Conservation (phyloP, 495 filamentous ascomycete species). For the Bombardia bombarda region DNA sequence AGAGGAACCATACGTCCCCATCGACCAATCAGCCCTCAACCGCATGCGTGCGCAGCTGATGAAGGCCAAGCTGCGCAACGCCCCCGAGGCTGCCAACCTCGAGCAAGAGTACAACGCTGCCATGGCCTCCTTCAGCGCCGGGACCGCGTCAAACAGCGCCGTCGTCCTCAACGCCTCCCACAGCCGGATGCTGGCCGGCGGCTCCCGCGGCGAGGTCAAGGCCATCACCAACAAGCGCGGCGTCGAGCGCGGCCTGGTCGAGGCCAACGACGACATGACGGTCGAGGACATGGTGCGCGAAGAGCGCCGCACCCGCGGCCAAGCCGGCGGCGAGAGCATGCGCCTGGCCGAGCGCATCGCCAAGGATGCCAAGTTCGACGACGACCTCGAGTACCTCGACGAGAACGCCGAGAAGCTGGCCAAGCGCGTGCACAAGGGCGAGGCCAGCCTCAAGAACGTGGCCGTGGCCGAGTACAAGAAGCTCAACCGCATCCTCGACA, state of each 20-base stretch:
- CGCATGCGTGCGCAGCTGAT: constrained; percentile 85
- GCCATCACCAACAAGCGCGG: constrained; percentile 68
- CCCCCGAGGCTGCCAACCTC: constrained; percentile 66
- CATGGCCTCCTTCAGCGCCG: constrained; percentile 42
- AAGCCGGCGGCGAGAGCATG: constrained; percentile 71
- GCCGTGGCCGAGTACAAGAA: constrained; percentile 85
- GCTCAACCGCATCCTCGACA: constrained; percentile 81
- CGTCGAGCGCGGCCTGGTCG: constrained; percentile 67
- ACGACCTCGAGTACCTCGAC: constrained; percentile 94
- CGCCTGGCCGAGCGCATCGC: constrained; percentile 85
- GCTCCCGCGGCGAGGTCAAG: constrained; percentile 68
- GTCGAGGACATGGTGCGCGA: constrained; percentile 94
- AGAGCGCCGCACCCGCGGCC: constrained; percentile 73
- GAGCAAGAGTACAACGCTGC: constrained; percentile 79
- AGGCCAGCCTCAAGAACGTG: constrained; percentile 79
- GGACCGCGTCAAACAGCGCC: constrained; percentile 50
- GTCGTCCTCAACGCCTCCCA: constrained; percentile 83
- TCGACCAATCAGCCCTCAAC: constrained; percentile 78
- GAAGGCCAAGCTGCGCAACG: constrained; percentile 78
- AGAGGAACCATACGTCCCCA: constrained; percentile 35
- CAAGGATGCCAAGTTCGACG: constrained; percentile 85
- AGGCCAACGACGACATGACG: constrained; percentile 91
- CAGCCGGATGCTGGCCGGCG: constrained; percentile 75
- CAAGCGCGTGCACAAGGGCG: constrained; percentile 79
- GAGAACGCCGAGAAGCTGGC: constrained; percentile 90